Base-by-base conservation (phyloP, 1,284 basidiomycete species). In the Austroboletus novae-zelandiae region DNA sequence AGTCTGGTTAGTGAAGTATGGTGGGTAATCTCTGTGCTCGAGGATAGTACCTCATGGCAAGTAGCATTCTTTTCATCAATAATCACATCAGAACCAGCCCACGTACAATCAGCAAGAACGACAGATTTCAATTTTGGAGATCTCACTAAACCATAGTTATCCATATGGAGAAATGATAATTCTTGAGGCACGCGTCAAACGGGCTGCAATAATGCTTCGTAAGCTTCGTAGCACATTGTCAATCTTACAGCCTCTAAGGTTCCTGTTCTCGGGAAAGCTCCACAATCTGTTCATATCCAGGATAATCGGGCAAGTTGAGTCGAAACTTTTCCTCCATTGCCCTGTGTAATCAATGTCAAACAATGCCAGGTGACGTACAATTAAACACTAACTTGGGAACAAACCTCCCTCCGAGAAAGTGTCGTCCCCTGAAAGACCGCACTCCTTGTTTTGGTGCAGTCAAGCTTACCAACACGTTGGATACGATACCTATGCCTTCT, bases 401-500 rank as follows among this genome's bases (percentile, higher is more conserved):
- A 65, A 99, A 99, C 46, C 96, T 77, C 0, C 96, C 97, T 3
- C 67, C 62, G 23, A 64, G 62, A 68, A 93, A 98, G 75, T 99
- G 97, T 40, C 81, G 75, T 9, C 94, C 91, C 25, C 71, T 80
- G 69, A 92, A 98, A 9, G 66, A 68, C 57, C 75, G 77, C 5
- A 88, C 86, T 2, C 97, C 97, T 59, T 87, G 76, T 71, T 99
- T 99, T 2, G 97, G 97, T 10, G 91, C 94, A 0, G 96, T 98
- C 58, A 99, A 73, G 60, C 91, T 94, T 50, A 99, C 71, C 36
- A 99, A 73, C 1, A 94, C 89, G 45, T 90, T 81, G 0, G 95
- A 91, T 23, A 81, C n/a, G 37, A 67, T 74, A 91, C 77, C 9
- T 75, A 80, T 13, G 75, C 71, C 10, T 72, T 77, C 45, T 73